Base-by-base conservation (phyloP, 495 filamentous ascomycete species). In the Articulospora tetracladia region DNA sequence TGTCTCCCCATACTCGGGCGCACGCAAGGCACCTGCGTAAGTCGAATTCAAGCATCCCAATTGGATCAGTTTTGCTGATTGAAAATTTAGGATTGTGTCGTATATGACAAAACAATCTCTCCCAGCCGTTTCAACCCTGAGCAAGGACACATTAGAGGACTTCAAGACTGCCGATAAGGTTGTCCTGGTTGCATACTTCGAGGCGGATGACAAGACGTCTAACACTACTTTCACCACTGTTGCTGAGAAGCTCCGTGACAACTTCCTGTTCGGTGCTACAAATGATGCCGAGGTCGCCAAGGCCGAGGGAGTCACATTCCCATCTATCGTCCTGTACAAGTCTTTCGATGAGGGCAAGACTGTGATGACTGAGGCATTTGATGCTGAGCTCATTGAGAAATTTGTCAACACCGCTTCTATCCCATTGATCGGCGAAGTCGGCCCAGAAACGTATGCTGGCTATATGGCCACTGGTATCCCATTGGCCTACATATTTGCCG, bases 81-180 rank as follows among this genome's bases (percentile, higher is more conserved):
- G 1, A 17, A 23, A 49, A 3, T 25, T 19, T 39, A 94, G 90
- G 49, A 96, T 98, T 74, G 86, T 95, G 39, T 98, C 94, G 24
- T 98, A 97, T 80, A 99, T 99, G 94, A 89, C 88, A 71, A 99
- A 99, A 82, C 95, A 99, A 79, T 88, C 89, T 20, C 85, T 99
- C 57, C 94, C 94, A 28, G 90, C 94, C 53, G 93, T 99, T 55
- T 96, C 93, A 1, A 71, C 80, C 47, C 77, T 98, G 47, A 86
- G 80, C 66, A 83, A 85, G 64, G 89, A 94, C 53, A 90, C 86
- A 57, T 76, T 97, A 25, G 90, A 92, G 68, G 93, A 96, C 56
- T 96, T 98, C 85, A 98, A 98, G 89, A 92, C 88, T 55, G 83
- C 92, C 72, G 94, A 99, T 76, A 97, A 97, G 80, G 91, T 98